phyloP scores from a whole-genome alignment of 2,329 filamentous ascomycete genomes.

The Sarocladium strictum region DNA sequence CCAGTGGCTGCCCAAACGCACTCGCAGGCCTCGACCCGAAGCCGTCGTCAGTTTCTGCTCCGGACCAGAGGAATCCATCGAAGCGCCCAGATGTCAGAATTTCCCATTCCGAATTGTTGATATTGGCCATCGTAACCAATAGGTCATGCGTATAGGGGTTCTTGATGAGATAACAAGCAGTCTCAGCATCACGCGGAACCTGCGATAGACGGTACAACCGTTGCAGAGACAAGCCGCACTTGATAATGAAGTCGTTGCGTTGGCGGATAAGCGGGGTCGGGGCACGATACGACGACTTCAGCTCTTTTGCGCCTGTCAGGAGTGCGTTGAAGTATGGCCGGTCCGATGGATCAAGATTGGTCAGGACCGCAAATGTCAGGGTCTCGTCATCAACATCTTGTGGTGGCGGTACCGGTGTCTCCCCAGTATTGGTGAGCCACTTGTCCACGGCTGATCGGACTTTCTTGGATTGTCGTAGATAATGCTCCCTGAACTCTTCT shows the following conservation, averaged over 20 bases:
- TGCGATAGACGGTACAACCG: constrained; percentile 72
- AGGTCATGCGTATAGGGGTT: constrained; percentile 79
- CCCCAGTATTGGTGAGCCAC: constrained; percentile 79
- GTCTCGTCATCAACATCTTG: constrained; percentile 94
- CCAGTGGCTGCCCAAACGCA: background rate
- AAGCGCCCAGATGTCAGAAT: constrained; percentile 91
- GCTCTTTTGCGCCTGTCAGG: constrained; percentile 53
- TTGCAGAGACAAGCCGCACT: constrained; percentile 73
- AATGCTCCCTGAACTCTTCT: constrained; percentile 88
- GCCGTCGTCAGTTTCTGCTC: constrained; percentile 56
- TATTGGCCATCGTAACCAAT: constrained; percentile 78
- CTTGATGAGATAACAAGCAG: constrained; percentile 78
- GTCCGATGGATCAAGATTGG: constrained; percentile 70
- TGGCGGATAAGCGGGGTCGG: constrained; percentile 62
- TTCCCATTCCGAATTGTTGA: constrained; percentile 92
- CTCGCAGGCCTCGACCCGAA: constrained; percentile 21
- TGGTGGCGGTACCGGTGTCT: constrained; percentile 66
- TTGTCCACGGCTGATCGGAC: constrained; percentile 85
- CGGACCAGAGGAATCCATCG: constrained; percentile 92
- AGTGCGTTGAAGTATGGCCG: constrained; percentile 79
- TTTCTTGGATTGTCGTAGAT: constrained; percentile 85
- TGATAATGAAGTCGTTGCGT: constrained; percentile 67
- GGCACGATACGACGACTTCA: constrained; percentile 53
- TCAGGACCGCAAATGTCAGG: constrained; percentile 86
- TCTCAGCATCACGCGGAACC: constrained; percentile 77